phyloP scores from a whole-genome alignment of 495 filamentous ascomycete species.

The Hyphodiscus hymeniophilus region DNA sequence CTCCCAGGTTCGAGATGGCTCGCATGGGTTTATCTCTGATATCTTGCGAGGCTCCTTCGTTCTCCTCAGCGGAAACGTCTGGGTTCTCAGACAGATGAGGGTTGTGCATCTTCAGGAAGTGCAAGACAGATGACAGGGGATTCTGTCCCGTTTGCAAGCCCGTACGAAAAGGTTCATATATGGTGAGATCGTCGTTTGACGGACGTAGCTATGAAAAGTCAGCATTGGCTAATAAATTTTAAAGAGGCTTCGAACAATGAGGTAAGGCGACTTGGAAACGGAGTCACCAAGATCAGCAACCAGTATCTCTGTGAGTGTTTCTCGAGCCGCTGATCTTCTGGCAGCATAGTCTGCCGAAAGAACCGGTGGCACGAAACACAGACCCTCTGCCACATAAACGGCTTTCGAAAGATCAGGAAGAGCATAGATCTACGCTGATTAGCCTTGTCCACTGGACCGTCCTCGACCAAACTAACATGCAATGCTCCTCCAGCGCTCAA shows the following conservation, averaged over 20 bases:
- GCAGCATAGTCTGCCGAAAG: conserved; percentile 61
- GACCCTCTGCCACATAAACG: conserved; percentile 56
- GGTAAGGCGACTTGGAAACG: conserved; percentile 59
- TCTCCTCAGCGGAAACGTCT: conserved; percentile 25
- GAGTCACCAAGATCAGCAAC: conserved; percentile 78
- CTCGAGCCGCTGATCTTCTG: conserved; percentile 60
- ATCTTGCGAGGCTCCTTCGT: conserved; percentile 3
- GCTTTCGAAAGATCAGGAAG: conserved; percentile 53
- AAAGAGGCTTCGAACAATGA: conserved; percentile 52
- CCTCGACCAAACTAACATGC: conserved; percentile 45
- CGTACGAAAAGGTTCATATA: conserved; percentile 72
- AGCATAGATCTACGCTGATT: conserved; percentile 44
- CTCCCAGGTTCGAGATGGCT: conserved; percentile 48
- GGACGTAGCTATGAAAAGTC: conserved; percentile 54
- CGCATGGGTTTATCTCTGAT: conserved; percentile 20
- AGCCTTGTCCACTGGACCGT: background rate
- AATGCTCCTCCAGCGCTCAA: conserved; percentile 62
- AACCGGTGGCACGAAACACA: conserved; percentile 70
- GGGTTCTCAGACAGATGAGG: conserved; percentile 46
- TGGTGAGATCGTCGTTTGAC: conserved; percentile 68
- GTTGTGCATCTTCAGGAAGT: conserved; percentile 71
- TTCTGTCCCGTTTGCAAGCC: conserved; percentile 21
- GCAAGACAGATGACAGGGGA: conserved; percentile 40
- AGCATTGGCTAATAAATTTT: background rate
- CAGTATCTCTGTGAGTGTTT: conserved; percentile 65